These are phyloP conservation scores for Lentinus tigrinus DNA, from an alignment of 768 basidiomycete genomes.

Conservation along the genomic window DNA sequence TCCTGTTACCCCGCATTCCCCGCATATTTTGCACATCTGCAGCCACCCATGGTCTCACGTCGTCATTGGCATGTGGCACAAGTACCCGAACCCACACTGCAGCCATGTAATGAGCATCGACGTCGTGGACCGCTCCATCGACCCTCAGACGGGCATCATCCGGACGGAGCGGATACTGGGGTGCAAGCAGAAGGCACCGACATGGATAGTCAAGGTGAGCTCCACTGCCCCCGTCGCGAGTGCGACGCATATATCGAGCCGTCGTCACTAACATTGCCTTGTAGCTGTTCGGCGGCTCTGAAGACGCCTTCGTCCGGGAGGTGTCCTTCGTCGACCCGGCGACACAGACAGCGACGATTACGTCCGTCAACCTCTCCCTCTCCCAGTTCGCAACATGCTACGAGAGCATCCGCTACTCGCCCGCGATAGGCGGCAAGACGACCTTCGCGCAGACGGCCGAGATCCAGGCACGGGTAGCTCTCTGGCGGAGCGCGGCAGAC, in stretches of 20 bases:
- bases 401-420: conserved; percentile 86
- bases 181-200: conserved; percentile 88
- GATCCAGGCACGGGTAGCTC: conserved; percentile 76
- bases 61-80: conserved; percentile 90
- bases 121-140: conserved; percentile 80
- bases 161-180: conserved; percentile 88
- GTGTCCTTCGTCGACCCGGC: conserved; percentile 90
- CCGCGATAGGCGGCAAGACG: conserved; percentile 62
- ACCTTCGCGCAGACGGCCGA: conserved; percentile 88
- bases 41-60: conserved; percentile 93
- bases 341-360: conserved; percentile 76
- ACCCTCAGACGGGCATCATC: conserved; percentile 83
- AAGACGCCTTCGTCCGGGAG: conserved; percentile 93
- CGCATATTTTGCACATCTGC: not conserved
- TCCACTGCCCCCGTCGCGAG: not conserved
- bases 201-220: conserved; percentile 90
- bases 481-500: conserved; percentile 82
- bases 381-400: conserved; percentile 94
- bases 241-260: not conserved
- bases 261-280: not conserved
- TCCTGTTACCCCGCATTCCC: not conserved
- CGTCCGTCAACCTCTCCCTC: conserved; percentile 89
- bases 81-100: conserved; percentile 94
- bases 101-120: conserved; percentile 86
- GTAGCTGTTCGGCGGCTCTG: conserved; percentile 88